Percentiles rank a stretch among this genome's conserved stretches.
Conservation (phyloP, 2,329 filamentous ascomycete species). For the Clonostachys rhizophaga region DNA sequence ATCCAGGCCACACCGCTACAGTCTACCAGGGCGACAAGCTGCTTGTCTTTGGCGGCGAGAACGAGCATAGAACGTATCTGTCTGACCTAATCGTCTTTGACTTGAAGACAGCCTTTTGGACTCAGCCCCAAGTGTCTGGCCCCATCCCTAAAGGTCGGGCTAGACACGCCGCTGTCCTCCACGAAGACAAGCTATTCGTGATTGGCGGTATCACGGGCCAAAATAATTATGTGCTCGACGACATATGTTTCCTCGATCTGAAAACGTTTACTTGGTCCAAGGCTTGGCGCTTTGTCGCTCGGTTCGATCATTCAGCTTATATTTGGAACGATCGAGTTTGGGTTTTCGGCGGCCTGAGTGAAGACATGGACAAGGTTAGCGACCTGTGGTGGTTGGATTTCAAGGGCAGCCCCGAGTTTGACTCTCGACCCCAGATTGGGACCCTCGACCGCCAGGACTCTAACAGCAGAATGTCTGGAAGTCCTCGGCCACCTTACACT, state of each 20-base stretch:
- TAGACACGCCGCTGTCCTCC: constrained; percentile 86
- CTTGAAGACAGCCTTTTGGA: constrained; percentile 91
- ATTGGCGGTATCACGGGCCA: constrained; percentile 93
- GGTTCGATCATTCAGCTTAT: constrained; percentile 94
- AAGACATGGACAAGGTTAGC: constrained; percentile 94
- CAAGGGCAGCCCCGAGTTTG: constrained; percentile 82
- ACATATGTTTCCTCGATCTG: constrained; percentile 93
- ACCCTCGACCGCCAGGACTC: constrained; percentile 40
- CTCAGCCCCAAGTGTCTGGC: constrained; percentile 81
- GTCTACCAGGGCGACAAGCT: constrained; percentile 92
- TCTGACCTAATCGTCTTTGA: constrained; percentile 96
- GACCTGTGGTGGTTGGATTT: constrained; percentile 98
- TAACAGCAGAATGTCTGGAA: constrained; percentile 36
- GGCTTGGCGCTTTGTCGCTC: constrained; percentile 89
- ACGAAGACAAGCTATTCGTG: constrained; percentile 95
- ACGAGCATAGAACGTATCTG: constrained; percentile 92
- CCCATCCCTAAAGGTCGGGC: constrained; percentile 85
- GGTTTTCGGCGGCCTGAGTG: constrained; percentile 92
- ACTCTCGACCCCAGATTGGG: constrained; percentile 58
- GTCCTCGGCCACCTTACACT: constrained; percentile 44
- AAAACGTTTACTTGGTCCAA: constrained; percentile 98
- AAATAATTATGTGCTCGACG: constrained; percentile 87
- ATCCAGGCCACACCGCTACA: constrained; percentile 85
- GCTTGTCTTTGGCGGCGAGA: constrained; percentile 96
- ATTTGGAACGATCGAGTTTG: constrained; percentile 89